phyloP scores from a whole-genome alignment of 345 rosid species.

The Populus pruinosa region DNA sequence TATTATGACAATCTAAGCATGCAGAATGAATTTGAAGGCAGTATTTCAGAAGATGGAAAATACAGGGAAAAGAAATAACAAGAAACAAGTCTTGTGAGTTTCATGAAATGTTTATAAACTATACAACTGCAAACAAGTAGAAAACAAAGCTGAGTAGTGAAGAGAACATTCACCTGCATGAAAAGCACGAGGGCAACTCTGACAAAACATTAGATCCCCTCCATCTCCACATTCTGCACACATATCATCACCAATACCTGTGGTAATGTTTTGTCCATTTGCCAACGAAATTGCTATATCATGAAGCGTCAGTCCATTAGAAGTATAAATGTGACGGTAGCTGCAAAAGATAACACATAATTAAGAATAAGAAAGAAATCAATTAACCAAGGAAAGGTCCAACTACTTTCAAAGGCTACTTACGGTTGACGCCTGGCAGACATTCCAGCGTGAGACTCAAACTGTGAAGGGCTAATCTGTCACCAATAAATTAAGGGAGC shows the following conservation, averaged over 20 bases:
- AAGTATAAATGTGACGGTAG: slow-evolving; percentile 82
- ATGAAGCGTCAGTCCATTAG: slow-evolving; percentile 83
- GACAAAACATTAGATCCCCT: slow-evolving; percentile 71
- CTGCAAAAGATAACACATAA: slow-evolving; percentile 36
- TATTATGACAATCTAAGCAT: neutral
- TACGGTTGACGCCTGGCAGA: slow-evolving; percentile 99
- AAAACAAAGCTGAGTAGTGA: neutral
- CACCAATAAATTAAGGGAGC: neutral
- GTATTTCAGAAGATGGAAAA: neutral
- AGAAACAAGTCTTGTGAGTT: neutral
- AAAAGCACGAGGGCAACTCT: slow-evolving; percentile 83
- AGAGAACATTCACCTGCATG: slow-evolving; percentile 56
- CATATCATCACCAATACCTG: slow-evolving; percentile 79
- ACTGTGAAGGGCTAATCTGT: slow-evolving; percentile 98
- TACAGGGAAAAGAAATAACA: neutral
- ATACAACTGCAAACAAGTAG: neutral
- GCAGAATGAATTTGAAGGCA: neutral
- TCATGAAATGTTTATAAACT: neutral
- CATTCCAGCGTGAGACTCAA: slow-evolving; percentile 99
- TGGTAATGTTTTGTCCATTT: slow-evolving; percentile 67
- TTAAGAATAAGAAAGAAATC: slow-evolving; percentile 13
- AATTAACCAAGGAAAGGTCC: slow-evolving; percentile 6
- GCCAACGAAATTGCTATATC: slow-evolving; percentile 85
- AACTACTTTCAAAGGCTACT: slow-evolving; percentile 32
- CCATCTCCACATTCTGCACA: slow-evolving; percentile 86